phyloP scores from a whole-genome alignment of 1,139 yeast species.

The Geotrichum macrosporum region DNA sequence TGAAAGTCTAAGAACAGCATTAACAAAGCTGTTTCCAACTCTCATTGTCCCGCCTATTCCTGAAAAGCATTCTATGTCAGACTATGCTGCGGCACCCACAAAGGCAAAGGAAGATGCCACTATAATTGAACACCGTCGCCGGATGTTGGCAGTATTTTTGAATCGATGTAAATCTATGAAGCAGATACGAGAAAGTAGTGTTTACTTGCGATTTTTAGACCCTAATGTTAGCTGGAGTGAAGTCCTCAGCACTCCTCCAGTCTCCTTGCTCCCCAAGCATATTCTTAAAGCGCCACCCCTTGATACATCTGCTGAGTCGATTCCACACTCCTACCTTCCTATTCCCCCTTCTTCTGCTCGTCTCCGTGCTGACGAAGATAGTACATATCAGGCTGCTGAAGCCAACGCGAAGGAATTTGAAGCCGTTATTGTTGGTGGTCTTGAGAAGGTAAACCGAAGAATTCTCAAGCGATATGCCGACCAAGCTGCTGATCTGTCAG shows the following conservation, averaged over 20 bases:
- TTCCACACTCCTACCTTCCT: conserved; percentile 62
- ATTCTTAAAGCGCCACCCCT: conserved; percentile 53
- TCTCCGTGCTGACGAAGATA: conserved; percentile 35
- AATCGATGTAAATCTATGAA: conserved; percentile 65
- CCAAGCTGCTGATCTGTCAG: conserved; percentile 61
- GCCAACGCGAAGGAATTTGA: conserved; percentile 54
- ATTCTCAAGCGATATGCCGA: conserved; percentile 61
- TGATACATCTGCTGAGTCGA: conserved; percentile 49
- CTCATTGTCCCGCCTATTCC: conserved; percentile 90
- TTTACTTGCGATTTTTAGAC: conserved; percentile 73
- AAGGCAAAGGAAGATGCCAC: conserved; percentile 52
- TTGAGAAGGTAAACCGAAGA: conserved; percentile 65
- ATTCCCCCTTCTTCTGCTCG: conserved; percentile 49
- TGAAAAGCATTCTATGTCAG: conserved; percentile 68
- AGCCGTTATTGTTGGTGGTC: conserved; percentile 47
- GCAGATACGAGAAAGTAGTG: conserved; percentile 54
- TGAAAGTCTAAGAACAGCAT: conserved; percentile 68
- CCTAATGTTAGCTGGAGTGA: conserved; percentile 77
- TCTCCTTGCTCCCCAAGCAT: conserved; percentile 50
- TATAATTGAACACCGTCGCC: conserved; percentile 60
- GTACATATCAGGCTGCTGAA: conserved; percentile 45
- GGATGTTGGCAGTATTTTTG: conserved; percentile 72
- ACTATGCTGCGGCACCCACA: conserved; percentile 51
- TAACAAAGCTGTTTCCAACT: conserved; percentile 74
- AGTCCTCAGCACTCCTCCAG: conserved; percentile 54